Evolutionary conservation across 768 basidiomycete species (phyloP).

Genomic region (Termitomyces sp.): DNA sequence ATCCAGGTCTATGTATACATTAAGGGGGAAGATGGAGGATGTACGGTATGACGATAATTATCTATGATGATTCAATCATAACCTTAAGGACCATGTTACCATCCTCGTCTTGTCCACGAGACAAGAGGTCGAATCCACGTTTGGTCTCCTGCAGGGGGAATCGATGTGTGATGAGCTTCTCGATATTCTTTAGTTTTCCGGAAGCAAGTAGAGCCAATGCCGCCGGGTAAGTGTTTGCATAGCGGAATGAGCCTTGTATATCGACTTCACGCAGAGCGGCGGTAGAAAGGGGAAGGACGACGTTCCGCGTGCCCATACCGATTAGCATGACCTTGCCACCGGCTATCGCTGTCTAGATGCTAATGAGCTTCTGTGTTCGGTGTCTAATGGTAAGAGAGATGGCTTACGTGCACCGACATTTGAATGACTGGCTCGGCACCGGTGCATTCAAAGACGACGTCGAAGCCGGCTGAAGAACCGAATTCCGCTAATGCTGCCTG

Average conservation of each 20-base stretch:
- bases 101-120: constrained; percentile 70
- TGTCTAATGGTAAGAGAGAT: neutral
- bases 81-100: constrained; percentile 89
- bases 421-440: constrained; percentile 92
- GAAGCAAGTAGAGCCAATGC: constrained; percentile 75
- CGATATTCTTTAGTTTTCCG: constrained; percentile 60
- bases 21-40: neutral
- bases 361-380: constrained; percentile 12
- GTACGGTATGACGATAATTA: neutral
- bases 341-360: constrained; percentile 64
- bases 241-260: constrained; percentile 88
- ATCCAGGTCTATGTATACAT: constrained; percentile 7
- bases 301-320: constrained; percentile 90
- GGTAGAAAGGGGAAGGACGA: constrained; percentile 76
- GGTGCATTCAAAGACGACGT: constrained; percentile 93
- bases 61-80: constrained; percentile 57
- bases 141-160: constrained; percentile 61
- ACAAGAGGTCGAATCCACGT: constrained; percentile 80
- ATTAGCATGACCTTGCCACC: constrained; percentile 93
- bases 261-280: constrained; percentile 90
- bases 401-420: constrained; percentile 84
- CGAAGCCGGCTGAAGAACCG: constrained; percentile 73
- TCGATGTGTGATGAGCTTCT: constrained; percentile 79
- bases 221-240: constrained; percentile 87
- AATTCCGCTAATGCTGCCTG: constrained; percentile 52